Evolutionary conservation across 306 rosid species (phyloP), one percentile per base, ranked within the genome.

Genomic region (Fagus crenata): DNA sequence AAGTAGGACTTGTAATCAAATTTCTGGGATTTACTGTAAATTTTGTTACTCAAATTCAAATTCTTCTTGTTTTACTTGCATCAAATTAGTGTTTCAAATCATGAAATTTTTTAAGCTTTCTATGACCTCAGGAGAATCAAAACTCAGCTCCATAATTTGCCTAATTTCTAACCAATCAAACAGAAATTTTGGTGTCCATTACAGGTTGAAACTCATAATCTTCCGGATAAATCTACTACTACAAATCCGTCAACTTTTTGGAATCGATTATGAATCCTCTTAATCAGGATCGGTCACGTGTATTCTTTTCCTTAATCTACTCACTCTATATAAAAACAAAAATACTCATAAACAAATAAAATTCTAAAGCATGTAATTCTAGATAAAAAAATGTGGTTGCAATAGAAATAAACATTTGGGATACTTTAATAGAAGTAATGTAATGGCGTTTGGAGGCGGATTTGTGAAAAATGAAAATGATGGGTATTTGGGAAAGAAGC

Each of bases 391-490:
- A 46, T 9, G 51, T 46, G 51, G 51, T 46, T 46, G 3, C 35
- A 75, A 18, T 4, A 7, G 8, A 43, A 63, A 15, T 9, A 61
- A 65, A 14, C 4, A 76, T 33, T 15, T 63, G 43, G 11, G 69
- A 63, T 5, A 5, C 0, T 13, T 14, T 33, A 7, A 41, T 6
- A 46, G 68, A 15, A 12, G 46, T 39, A 78, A 81, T 89, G 87
- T 89, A 82, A 86, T 79, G 97, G 94, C 94, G 74, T 36, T 84
- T 90, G 96, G 97, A 93, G 97, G 97, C 97, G 94, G 89, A 55
- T 79, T 80, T 81, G 93, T 82, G 93, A 22, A 80, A 28, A 8
- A 39, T 28, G 37, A 11, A 33, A 2, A 17, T 22, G 70, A 79
- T 73, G 83, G 81, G 86, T 46, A 55, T 46, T 36, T 41, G 7